These are phyloP conservation scores for Populus tremula DNA, from an alignment of 345 rosid genomes.

Conservation along the genomic window DNA sequence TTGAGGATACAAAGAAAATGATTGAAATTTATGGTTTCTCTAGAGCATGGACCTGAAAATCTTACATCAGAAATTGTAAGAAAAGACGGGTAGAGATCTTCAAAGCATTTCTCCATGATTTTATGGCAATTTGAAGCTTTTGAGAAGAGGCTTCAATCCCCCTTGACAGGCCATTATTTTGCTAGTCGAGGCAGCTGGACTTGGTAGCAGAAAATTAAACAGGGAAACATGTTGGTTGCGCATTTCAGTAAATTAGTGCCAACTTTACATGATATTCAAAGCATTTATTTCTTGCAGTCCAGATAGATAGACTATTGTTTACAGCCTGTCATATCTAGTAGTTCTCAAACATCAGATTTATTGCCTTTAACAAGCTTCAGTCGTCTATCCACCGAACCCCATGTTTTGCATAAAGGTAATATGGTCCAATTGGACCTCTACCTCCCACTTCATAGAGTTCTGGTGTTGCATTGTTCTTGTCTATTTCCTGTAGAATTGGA, in stretches of 20 bases:
- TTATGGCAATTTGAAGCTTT: background rate
- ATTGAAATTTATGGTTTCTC: background rate
- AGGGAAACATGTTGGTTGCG: background rate
- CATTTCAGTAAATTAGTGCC: background rate
- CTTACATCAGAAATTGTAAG: background rate
- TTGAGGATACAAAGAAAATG: background rate
- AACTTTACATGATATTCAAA: background rate
- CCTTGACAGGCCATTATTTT: background rate
- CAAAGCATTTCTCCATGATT: background rate
- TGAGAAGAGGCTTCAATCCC: background rate
- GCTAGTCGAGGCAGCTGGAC: background rate
- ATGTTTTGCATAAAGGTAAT: constrained; percentile 73
- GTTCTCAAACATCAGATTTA: background rate
- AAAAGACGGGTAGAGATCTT: background rate
- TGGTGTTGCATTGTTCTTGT: constrained; percentile 46
- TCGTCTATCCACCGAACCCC: constrained; percentile 62
- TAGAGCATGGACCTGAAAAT: background rate
- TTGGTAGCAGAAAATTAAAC: background rate
- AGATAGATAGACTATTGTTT: background rate
- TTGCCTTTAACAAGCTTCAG: constrained; percentile 7
- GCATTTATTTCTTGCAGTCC: background rate
- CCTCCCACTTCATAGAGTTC: constrained; percentile 74
- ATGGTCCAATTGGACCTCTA: constrained; percentile 69
- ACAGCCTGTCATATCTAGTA: background rate
- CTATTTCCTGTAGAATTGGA: constrained; percentile 55